Base-by-base conservation (phyloP, 148 eudicot genomes). In the Camellia japonica region DNA sequence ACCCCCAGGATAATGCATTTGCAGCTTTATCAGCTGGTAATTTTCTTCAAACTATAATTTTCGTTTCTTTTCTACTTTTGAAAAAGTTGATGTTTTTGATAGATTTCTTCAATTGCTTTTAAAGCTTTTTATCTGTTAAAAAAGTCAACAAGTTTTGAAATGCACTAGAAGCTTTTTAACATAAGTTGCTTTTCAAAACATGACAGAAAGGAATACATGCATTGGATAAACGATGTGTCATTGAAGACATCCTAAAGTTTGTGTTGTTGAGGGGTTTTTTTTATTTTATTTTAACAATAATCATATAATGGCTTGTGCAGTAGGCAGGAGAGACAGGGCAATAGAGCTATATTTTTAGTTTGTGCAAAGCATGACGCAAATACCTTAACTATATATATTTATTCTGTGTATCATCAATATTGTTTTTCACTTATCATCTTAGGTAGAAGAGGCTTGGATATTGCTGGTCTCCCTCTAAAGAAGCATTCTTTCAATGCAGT, bases 21-120 rank as follows among this genome's bases (percentile, higher is more conserved):
- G 83, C 85, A 84, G 81, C 88, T 55, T 80, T 80, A 76, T 79
- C 92, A 84, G 78, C 89, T 68, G 98, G 99, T 96, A 87, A 86
- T 66, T 81, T 64, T 70, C 13, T 15, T 56, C 67, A 8, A 12
- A 12, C n/a, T 46, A 67, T 4, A 16, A 4, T 67, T 42, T 63
- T 15, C 8, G 20, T 12, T 51, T 49, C 58, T 73, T 42, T 52
- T 10, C 20, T 2, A 46, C 10, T n/a, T 70, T 11, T 55, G 59
- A 55, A 55, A 55, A 11, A 11, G 14, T 8, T 9, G 3, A 55
- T 55, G 12, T 8, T 55, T 55, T 55, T 8, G 38, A 30, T 30
- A 55, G 12, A 55, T 8, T 13, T 18, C 2, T n/a, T 7, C 46
- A 8, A 47, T 47, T 4, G 6, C 12, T 18, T 23, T 72, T 7